Evolutionary conservation across 1,284 basidiomycete genomes (phyloP), one percentile per base, ranked within the genome.

Genomic region (Puccinia coronata): DNA sequence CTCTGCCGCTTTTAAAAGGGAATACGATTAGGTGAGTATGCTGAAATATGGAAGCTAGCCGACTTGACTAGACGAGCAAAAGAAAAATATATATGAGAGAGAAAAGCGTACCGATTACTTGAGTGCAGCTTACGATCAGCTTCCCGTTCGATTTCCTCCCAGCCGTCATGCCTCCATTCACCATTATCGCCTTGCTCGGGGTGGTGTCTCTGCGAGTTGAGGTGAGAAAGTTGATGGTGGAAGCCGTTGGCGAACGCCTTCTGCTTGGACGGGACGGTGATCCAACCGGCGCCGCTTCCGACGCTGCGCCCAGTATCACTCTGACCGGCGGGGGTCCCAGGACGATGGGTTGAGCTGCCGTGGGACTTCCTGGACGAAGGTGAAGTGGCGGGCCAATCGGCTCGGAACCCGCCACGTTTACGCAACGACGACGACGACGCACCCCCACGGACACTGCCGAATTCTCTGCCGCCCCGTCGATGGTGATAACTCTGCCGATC

Each of bases 111-210:
- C 73, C 57, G 31, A 25, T 61, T 55, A 55, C 65, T 69, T 49
- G 47, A 55, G 25, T 76, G 51, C 61, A 61, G 61, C 41, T 53
- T 67, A 16, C 75, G 43, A 69, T 77, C 75, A 31, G 63, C 47
- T 67, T 77, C 75, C 23, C 75, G n/a, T 67, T 77, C 61, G 31
- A 77, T 77, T n/a, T 77, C 75, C 53, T 77, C 75, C 75, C 75
- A 77, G n/a, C 75, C 75, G 36, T 77, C 75, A 53, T 77, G 75
- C 34, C 75, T 57, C 75, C 75, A 77, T 53, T 77, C 75, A 14
- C 63, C 75, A 59, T 28, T 25, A 69, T 77, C 63, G 14, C 18
- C 61, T 28, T n/a, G 41, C 16, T 63, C 34, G 28, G 16, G 36
- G 12, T 41, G 39, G 11, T 76, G 73, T 20, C n/a, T 11, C 23